Base-by-base conservation (phyloP, 2,329 filamentous ascomycete species). In the Phyllosticta citrichinensis region DNA sequence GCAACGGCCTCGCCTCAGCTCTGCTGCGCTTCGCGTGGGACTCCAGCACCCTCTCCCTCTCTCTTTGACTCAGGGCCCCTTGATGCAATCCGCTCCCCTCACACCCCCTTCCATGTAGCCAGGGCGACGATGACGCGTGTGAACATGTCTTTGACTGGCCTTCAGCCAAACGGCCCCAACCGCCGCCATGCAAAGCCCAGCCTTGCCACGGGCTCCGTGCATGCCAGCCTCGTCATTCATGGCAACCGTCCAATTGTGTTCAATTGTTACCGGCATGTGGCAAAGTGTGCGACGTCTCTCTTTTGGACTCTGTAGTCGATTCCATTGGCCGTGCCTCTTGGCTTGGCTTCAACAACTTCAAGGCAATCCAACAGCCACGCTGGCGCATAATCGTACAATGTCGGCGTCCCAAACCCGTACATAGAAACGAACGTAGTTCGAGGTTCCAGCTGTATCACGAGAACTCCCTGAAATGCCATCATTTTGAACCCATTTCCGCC, bases 391-490 rank as follows among this genome's bases (percentile, higher is more conserved):
- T 47, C 17, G 40, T 47, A 47, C 40, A 47, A n/a, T 47, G 40
- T 47, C 40, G 40, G 40, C 40, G 17, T 8, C 12, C 35, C 17
- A 17, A n/a, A n/a, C 14, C 14, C 40, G 40, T 19, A 47, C 40
- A n/a, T 47, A 47, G 58, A 60, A 60, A n/a, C 52, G 58, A 60
- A 53, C 35, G 51, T 51, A 55, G 14, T 55, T 52, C 51, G 55
- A 52, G 55, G 40, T 56, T 52, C 58, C 14, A 47, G 52, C 54
- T 55, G 40, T 25, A 30, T 52, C 58, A 60, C 52, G 53, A 33
- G 52, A 56, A 60, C 58, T 60, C 58, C 58, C 30, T 52, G 53
- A 56, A 60, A 60, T 60, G 53, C 58, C 33, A 47, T 47, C 58
- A 52, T 60, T 54, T 60, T 27, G 54, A 54, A 30, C 52, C 58